phyloP scores from a whole-genome alignment of 164 flowering plant species.

The Nymphaea colorata region DNA sequence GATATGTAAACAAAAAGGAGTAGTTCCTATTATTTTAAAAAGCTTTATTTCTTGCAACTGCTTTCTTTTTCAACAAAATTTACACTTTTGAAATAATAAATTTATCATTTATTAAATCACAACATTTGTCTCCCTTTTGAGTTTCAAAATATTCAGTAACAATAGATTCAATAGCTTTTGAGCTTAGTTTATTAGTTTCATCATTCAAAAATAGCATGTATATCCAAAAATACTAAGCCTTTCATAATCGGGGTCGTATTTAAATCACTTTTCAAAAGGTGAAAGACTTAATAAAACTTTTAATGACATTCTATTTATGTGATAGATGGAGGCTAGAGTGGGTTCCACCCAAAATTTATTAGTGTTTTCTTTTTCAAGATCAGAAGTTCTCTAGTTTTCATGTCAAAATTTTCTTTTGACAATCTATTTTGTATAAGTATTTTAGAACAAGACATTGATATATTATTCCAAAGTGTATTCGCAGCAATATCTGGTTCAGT shows the following conservation, averaged over 20 bases:
- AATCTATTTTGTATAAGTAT: too few species aligned
- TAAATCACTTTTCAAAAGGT: not conserved
- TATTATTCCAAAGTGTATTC: too few species aligned
- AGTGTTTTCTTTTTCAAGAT: not conserved
- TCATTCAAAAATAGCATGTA: not conserved
- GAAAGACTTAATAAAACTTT: not conserved
- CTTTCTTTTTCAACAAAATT: not conserved
- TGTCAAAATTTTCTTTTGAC: too few species aligned
- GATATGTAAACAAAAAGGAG: too few species aligned
- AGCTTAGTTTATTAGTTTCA: constrained; percentile 1
- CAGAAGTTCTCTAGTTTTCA: too few species aligned
- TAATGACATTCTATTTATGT: not conserved
- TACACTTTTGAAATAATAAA: not conserved
- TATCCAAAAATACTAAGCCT: not conserved
- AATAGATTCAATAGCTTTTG: not conserved
- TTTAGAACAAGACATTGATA: too few species aligned
- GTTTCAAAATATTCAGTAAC: not conserved
- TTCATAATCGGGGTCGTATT: not conserved
- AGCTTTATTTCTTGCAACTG: too few species aligned
- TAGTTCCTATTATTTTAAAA: too few species aligned
- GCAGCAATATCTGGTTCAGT: too few species aligned
- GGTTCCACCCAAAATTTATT: not conserved
- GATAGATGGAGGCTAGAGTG: not conserved
- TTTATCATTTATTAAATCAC: not conserved
- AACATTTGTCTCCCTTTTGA: not conserved